Percentiles rank a stretch among this genome's conserved stretches.
Evolutionary conservation across 2,329 filamentous ascomycete genomes (phyloP).

Genomic region (Cryphonectria nitschkei): DNA sequence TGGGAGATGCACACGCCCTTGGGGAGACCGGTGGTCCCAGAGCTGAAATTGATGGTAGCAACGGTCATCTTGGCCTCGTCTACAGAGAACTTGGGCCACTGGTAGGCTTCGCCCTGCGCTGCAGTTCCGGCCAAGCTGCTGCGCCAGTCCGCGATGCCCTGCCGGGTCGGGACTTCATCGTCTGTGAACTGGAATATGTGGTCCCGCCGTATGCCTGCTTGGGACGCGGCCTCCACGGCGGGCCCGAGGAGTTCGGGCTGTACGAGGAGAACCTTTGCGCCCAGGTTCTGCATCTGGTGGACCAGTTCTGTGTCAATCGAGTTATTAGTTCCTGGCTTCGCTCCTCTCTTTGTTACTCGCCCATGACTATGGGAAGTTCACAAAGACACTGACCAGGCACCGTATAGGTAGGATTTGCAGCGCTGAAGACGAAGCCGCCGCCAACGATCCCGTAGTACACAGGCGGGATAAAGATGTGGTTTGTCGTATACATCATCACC

Average conservation of each 20-base stretch:
- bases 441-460: constrained; percentile 59
- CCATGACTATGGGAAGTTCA: not conserved
- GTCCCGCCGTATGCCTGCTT: constrained; percentile 44
- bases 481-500: constrained; percentile 57
- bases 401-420: constrained; percentile 57
- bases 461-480: constrained; percentile 59
- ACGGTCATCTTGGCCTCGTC: constrained; percentile 41
- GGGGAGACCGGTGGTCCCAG: constrained; percentile 55
- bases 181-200: constrained; percentile 56
- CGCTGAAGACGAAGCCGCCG: constrained; percentile 56
- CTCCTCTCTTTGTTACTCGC: not conserved
- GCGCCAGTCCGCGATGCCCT: constrained; percentile 48
- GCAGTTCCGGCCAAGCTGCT: constrained; percentile 41
- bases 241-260: constrained; percentile 51
- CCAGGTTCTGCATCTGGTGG: constrained; percentile 55
- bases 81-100: constrained; percentile 44
- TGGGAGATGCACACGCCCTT: constrained; percentile 56
- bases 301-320: constrained; percentile 49
- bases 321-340: not conserved
- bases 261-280: constrained; percentile 52
- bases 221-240: constrained; percentile 47
- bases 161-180: constrained; percentile 33
- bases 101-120: constrained; percentile 41
- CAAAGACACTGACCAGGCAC: constrained; percentile 43
- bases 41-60: constrained; percentile 44